Evolutionary conservation across 441 rosid genomes (phyloP), one percentile per base, ranked within the genome.

Genomic region (Arabidopsis lyrata): DNA sequence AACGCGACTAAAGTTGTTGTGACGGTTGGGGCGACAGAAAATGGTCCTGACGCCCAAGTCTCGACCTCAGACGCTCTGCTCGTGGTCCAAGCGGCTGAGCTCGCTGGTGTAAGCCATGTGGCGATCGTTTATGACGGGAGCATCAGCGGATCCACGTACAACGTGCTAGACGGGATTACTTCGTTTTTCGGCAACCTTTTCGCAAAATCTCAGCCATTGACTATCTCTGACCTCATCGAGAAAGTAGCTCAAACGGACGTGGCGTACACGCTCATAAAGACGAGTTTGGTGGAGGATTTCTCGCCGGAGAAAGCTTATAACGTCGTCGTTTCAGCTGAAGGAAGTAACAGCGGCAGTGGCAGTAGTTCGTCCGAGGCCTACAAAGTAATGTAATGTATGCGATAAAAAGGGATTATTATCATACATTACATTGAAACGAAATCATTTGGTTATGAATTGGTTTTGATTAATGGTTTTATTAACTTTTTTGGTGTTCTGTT

Each of bases 311-410:
- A 87, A 66, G 81, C 91, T 14, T 90, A 95, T 56, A 86, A 86
- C 70, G 83, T 95, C 7, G 92, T 92, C 38, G 91, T 95, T 70
- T 85, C 91, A 6, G 79, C 88, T 5, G 97, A 92, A 83, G 85
- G 91, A 70, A 89, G 83, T 74, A 36, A 57, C 58, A 80, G 66
- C 72, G 66, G 70, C 44, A 81, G 76, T 86, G 88, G 86, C 94
- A 62, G 52, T 45, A 63, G 47, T 70, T 70, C 76, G 8, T 70
- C 72, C 24, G 80, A 70, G 76, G 80, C 80, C 41, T 88, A 86
- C 99, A 95, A 95, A 95, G 97, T 90, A 95, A 91, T 91, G 98
- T 90, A 93, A 93, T 90, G 99, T 90, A 92, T 89, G 91, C 93
- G 49, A 77, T 85, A 79, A 72, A 77, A 77, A 80, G 41, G 52